Conservation (phyloP, 2,329 filamentous ascomycete species). For the Sclerotinia trifoliorum region DNA sequence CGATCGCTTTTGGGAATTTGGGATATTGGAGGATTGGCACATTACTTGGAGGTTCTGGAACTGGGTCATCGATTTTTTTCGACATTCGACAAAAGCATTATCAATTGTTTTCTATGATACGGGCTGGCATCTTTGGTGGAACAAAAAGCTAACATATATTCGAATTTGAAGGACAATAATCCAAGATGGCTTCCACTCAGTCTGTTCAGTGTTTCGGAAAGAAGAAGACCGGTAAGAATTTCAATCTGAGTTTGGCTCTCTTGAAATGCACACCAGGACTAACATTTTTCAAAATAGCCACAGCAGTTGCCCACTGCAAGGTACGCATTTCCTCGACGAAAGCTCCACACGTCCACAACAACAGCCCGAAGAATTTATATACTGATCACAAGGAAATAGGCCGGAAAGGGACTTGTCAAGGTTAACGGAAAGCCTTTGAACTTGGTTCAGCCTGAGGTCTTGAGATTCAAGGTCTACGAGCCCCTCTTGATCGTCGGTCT, state of each 20-base stretch:
- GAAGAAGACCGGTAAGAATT: conserved; percentile 64
- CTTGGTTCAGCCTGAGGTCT: conserved; percentile 92
- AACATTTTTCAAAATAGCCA: conserved; percentile 49
- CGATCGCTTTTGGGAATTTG: neutral
- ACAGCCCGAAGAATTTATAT: conserved; percentile 11
- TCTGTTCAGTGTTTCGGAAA: conserved; percentile 99
- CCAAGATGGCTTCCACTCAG: conserved; percentile 60
- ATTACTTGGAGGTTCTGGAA: conserved; percentile 7
- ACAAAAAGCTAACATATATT: conserved; percentile 17
- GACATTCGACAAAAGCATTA: neutral
- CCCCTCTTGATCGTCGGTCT: conserved; percentile 94
- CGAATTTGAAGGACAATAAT: conserved; percentile 20
- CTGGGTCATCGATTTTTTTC: conserved; percentile 3
- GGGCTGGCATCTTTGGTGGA: conserved; percentile 1
- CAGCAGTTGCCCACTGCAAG: conserved; percentile 76
- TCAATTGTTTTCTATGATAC: conserved; percentile 2
- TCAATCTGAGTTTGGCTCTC: conserved; percentile 7
- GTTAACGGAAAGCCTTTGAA: conserved; percentile 96
- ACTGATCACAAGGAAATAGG: conserved; percentile 45
- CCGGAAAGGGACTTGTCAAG: conserved; percentile 90
- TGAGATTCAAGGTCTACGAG: conserved; percentile 99
- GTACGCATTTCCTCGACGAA: conserved; percentile 45
- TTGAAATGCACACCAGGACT: conserved; percentile 39
- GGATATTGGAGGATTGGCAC: conserved; percentile 10
- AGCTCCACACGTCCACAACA: neutral